Evolutionary conservation across 2,329 filamentous ascomycete genomes (phyloP).

Genomic region (Ceratocystis alfenasii): DNA sequence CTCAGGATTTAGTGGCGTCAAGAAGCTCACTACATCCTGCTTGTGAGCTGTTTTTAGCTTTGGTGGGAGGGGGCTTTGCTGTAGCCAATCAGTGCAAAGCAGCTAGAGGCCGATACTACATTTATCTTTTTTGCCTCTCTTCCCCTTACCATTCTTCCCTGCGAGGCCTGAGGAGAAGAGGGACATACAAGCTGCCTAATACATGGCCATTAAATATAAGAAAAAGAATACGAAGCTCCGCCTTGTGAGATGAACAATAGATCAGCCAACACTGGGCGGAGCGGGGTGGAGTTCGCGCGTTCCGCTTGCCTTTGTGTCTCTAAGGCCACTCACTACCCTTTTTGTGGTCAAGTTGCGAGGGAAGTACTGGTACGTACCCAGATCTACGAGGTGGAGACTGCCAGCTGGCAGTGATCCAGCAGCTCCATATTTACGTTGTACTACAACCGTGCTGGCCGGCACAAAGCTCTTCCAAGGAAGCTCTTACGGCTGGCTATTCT

Average conservation of each 20-base stretch:
- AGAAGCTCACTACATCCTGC: neutral
- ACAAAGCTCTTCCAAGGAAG: too few species aligned
- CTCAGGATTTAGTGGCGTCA: neutral
- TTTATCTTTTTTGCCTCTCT: neutral
- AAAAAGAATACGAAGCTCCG: neutral
- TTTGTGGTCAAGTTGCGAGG: neutral
- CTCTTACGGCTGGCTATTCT: neutral
- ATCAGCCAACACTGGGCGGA: neutral
- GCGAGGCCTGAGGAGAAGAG: too few species aligned
- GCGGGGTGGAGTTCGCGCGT: neutral
- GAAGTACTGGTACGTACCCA: conserved; percentile 1
- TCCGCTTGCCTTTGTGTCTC: neutral
- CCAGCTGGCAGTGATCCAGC: neutral
- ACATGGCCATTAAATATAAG: neutral
- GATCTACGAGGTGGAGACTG: neutral
- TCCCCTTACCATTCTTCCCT: neutral
- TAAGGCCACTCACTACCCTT: neutral
- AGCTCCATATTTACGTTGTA: neutral
- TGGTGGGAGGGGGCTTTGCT: neutral
- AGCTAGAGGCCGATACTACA: neutral
- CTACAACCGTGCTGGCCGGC: neutral
- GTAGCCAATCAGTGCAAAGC: neutral
- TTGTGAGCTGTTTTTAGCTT: neutral
- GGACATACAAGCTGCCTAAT: neutral
- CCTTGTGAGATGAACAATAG: too few species aligned